phyloP scores from a whole-genome alignment of 1,284 basidiomycete species.

The Microbotryum silenes-acaulis region DNA sequence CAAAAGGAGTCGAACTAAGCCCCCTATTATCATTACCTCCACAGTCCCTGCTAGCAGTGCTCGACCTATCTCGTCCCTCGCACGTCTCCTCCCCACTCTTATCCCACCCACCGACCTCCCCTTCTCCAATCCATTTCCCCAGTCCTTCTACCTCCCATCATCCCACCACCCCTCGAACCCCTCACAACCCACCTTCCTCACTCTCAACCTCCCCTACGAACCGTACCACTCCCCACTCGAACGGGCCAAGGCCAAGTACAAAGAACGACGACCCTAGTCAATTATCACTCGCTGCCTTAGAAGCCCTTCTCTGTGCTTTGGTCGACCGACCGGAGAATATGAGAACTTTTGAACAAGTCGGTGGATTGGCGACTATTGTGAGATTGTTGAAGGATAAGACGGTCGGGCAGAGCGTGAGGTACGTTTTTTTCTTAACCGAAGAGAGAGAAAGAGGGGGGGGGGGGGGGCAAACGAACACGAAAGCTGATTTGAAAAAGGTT shows the following conservation, averaged over 20 bases:
- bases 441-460: too few species aligned
- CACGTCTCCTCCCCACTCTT: conserved; percentile 48
- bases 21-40: too few species aligned
- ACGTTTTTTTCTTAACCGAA: conserved; percentile 33
- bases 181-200: not conserved
- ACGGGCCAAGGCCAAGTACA: too few species aligned
- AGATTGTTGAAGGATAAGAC: conserved; percentile 71
- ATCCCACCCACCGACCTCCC: conserved; percentile 60
- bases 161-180: not conserved
- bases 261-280: conserved; percentile 6
- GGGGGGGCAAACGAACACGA: too few species aligned
- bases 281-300: conserved; percentile 59
- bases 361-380: conserved; percentile 69
- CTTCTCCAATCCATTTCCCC: conserved; percentile 38
- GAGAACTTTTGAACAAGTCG: conserved; percentile 63
- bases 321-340: conserved; percentile 68
- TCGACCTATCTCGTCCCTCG: conserved; percentile 37
- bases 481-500: too few species aligned
- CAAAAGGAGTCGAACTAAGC: too few species aligned
- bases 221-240: too few species aligned
- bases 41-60: conserved; percentile 36
- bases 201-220: too few species aligned
- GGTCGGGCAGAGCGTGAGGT: conserved; percentile 75
- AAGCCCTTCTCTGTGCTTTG: conserved; percentile 71
- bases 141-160: conserved; percentile 27